Conservation (phyloP, 176 grass and related monocot species). For the Oryza rufipogon region DNA sequence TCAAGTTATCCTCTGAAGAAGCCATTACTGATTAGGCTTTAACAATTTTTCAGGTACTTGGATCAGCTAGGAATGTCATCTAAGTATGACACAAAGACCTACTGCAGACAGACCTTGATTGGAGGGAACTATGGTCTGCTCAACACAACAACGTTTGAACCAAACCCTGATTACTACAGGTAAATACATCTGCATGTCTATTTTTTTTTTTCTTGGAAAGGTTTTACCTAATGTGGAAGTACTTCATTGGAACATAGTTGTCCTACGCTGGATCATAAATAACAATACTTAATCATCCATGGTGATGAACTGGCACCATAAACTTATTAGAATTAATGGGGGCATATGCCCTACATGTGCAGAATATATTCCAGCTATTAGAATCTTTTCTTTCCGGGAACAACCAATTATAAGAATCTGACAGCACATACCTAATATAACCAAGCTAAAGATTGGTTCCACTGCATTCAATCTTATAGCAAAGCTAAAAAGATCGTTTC, state of each 20-base stretch:
- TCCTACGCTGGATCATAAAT: neutral
- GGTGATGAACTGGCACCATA: neutral
- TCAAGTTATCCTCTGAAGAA: conserved; percentile 10
- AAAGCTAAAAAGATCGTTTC: neutral
- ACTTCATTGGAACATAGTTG: neutral
- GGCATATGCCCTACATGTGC: neutral
- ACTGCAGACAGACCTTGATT: conserved; percentile 74
- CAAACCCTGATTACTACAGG: conserved; percentile 94
- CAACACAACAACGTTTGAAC: conserved; percentile 80
- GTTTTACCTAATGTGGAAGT: neutral
- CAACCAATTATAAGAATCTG: neutral
- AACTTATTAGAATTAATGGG: neutral
- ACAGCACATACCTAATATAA: neutral
- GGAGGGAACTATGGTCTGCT: conserved; percentile 85
- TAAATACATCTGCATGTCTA: conserved; percentile 8
- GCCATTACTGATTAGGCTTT: neutral
- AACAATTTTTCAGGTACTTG: conserved; percentile 62
- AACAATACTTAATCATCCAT: neutral
- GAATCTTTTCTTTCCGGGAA: neutral
- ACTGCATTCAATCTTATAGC: neutral
- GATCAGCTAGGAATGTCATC: conserved; percentile 84
- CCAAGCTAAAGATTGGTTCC: conserved; percentile 12
- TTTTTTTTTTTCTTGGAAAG: neutral
- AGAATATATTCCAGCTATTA: neutral
- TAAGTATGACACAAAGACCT: conserved; percentile 75